Conservation (phyloP, 768 basidiomycete genomes). For the Steccherinum ochraceum region DNA sequence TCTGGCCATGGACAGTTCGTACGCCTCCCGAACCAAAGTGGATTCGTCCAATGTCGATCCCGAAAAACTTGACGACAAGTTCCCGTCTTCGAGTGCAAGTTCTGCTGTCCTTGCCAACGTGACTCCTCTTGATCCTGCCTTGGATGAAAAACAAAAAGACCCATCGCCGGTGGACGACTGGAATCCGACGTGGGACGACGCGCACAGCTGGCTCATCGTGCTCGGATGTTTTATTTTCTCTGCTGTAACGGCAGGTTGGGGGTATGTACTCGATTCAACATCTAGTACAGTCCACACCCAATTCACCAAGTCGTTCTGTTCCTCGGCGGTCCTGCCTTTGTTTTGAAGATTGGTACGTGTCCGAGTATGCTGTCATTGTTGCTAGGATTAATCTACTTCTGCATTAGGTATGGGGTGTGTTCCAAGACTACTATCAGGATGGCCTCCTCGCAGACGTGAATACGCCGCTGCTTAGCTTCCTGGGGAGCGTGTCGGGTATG, state of each 20-base stretch:
- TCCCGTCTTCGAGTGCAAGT: neutral
- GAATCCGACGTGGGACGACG: conserved; percentile 16
- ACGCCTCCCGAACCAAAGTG: no score
- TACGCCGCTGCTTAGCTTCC: conserved; percentile 13
- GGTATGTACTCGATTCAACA: conserved; percentile 13
- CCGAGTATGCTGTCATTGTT: no score
- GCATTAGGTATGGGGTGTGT: conserved; percentile 27
- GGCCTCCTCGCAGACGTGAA: conserved; percentile 16
- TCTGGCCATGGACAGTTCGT: no score
- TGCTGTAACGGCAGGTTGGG: conserved; percentile 18
- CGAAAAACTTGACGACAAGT: neutral
- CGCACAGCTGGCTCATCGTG: conserved; percentile 27
- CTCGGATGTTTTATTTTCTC: conserved; percentile 24
- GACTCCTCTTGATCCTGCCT: neutral
- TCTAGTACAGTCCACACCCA: no score
- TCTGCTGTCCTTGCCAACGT: neutral
- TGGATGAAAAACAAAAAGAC: neutral
- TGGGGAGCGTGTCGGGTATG: conserved; percentile 20
- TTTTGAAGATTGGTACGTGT: no score
- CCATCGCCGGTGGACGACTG: neutral
- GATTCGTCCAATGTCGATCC: no score
- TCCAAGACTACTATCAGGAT: conserved; percentile 26
- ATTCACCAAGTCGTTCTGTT: no score
- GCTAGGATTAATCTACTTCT: no score
- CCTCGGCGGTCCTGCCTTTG: no score